Percentiles rank a stretch among this genome's conserved stretches.
These are phyloP conservation scores for Globisporangium orthogonon DNA, from an alignment of 352 stramenopile species.

Conservation along the genomic window DNA sequence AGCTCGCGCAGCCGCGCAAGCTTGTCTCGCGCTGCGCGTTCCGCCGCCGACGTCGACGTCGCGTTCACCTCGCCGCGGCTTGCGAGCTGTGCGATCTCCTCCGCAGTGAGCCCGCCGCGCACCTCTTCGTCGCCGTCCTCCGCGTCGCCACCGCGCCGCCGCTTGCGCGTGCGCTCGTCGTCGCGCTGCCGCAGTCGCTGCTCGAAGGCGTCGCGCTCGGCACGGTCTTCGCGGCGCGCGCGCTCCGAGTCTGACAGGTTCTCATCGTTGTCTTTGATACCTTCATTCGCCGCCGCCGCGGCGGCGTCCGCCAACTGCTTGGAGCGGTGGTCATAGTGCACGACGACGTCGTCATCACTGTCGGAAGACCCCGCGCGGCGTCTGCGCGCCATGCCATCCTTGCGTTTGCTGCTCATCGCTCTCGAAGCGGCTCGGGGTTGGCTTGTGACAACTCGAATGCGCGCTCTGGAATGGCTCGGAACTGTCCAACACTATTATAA, in stretches of 20 bases:
- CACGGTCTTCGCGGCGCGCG: constrained; percentile 45
- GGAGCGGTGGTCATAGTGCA: constrained; percentile 37
- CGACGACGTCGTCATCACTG: constrained; percentile 13
- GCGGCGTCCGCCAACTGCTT: constrained; percentile 27
- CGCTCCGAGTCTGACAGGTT: constrained; percentile 32
- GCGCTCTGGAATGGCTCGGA: not conserved
- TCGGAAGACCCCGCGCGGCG: not conserved
- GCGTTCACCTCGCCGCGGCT: constrained; percentile 61
- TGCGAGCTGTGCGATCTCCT: constrained; percentile 83
- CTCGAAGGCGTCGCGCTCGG: constrained; percentile 80
- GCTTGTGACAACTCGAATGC: not conserved
- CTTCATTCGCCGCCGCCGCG: constrained; percentile 1
- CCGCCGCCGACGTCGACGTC: constrained; percentile 23
- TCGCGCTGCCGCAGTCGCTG: constrained; percentile 72
- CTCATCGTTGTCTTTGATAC: constrained; percentile 1
- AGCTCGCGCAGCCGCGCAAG: constrained; percentile 84
- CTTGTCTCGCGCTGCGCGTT: constrained; percentile 36
- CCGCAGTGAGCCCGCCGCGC: constrained; percentile 37
- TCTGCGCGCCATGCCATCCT: constrained; percentile 12
- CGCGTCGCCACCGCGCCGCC: constrained; percentile 28
- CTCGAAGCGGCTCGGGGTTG: too few relatives aligned
- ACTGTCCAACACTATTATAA: not conserved
- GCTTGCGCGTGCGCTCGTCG: constrained; percentile 63
- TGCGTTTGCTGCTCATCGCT: constrained; percentile 11
- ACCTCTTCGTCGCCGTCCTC: constrained; percentile 16